Evolutionary conservation across 441 rosid species (phyloP).

Genomic region (Mallotus japonicus): DNA sequence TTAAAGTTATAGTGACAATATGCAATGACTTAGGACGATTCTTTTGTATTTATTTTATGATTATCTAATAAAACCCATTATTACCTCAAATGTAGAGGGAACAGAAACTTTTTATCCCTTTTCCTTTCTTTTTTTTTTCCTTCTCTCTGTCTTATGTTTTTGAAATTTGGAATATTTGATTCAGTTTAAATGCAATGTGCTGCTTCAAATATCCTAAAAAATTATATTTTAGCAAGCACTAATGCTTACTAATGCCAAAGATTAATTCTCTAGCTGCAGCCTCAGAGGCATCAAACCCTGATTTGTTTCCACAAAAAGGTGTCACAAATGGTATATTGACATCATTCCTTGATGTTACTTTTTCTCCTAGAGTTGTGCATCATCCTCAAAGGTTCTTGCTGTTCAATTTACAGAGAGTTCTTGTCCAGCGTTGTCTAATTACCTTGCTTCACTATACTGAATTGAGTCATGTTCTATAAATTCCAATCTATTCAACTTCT

Average conservation of each 20-base stretch:
- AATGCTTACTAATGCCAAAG: constrained; percentile 13
- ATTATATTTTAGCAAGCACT: background rate
- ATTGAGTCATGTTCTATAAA: background rate
- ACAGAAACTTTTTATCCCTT: background rate
- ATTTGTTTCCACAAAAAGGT: background rate
- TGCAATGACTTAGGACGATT: constrained; percentile 14
- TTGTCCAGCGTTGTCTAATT: constrained; percentile 6
- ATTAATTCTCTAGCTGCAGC: constrained; percentile 16
- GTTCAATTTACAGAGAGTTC: background rate
- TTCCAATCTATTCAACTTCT: background rate
- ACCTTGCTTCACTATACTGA: background rate
- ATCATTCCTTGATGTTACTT: constrained; percentile 22
- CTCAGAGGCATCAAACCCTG: constrained; percentile 13
- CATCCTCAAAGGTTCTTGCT: constrained; percentile 9
- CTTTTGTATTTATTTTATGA: constrained; percentile 18
- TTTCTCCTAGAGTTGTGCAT: constrained; percentile 13
- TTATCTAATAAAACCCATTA: constrained; percentile 24
- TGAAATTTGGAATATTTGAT: background rate
- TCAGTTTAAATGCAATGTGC: constrained; percentile 6
- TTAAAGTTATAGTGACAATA: constrained; percentile 23
- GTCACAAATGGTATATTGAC: constrained; percentile 12
- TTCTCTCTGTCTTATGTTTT: background rate
- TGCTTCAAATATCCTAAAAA: background rate
- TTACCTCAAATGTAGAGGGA: background rate
- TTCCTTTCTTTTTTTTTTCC: background rate